Percentiles rank a stretch among this genome's conserved stretches.
These are phyloP conservation scores for Ophiostoma fasciatum DNA, from an alignment of 2,329 filamentous ascomycete genomes.

Conservation along the genomic window DNA sequence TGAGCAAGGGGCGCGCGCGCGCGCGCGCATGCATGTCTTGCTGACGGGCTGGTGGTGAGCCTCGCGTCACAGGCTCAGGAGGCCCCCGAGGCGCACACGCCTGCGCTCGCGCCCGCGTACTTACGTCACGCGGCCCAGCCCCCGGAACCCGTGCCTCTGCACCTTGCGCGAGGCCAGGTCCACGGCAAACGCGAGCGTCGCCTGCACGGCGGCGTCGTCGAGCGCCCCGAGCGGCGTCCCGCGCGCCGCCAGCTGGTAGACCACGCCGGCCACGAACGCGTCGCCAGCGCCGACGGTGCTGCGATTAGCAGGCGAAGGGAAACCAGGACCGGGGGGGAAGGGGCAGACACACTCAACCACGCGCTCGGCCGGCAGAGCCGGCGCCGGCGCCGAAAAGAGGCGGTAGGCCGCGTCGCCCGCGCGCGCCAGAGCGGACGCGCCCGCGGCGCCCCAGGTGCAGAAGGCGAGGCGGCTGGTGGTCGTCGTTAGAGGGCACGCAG, in stretches of 20 bases:
- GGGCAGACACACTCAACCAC: slow-evolving; percentile 39
- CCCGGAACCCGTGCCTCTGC: slow-evolving; percentile 47
- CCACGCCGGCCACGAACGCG: slow-evolving; percentile 58
- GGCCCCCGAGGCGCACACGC: too few species aligned
- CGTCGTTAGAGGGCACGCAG: not conserved
- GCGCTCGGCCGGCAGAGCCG: slow-evolving; percentile 20
- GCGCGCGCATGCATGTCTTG: too few species aligned
- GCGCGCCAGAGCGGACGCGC: slow-evolving; percentile 30
- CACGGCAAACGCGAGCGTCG: slow-evolving; percentile 46
- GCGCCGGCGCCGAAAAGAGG: slow-evolving; percentile 28
- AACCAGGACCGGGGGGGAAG: not conserved
- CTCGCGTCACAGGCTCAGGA: too few species aligned
- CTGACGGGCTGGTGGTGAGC: too few species aligned
- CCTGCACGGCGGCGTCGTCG: slow-evolving; percentile 30
- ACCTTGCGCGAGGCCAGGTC: slow-evolving; percentile 54
- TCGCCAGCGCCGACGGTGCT: slow-evolving; percentile 62
- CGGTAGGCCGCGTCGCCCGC: too few species aligned
- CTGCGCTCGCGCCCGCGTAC: too few species aligned
- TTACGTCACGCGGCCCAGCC: too few species aligned
- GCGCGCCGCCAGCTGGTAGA: slow-evolving; percentile 44
- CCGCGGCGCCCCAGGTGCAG: slow-evolving; percentile 30
- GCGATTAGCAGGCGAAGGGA: not conserved
- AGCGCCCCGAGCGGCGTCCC: slow-evolving; percentile 1
- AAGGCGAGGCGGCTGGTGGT: slow-evolving; percentile 21
- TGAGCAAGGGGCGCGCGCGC: too few species aligned